These are phyloP conservation scores for Neckera pumila DNA, from an alignment of 225 moss, liverwort and hornwort species.

Conservation along the genomic window DNA sequence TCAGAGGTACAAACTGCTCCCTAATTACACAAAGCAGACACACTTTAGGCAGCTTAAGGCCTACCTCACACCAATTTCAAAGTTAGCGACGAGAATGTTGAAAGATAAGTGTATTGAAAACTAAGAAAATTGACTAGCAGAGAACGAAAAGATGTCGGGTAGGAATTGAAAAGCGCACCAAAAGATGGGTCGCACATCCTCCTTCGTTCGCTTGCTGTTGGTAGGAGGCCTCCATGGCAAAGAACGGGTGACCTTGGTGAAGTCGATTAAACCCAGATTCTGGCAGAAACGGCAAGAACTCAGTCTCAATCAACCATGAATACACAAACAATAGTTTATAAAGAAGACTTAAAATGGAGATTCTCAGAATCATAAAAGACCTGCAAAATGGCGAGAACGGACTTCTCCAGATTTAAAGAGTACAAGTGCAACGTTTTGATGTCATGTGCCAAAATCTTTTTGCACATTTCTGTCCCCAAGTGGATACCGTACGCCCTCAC, in stretches of 20 bases:
- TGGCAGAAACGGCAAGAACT: background rate
- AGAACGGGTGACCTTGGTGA: conserved; percentile 54
- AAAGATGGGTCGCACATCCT: conserved; percentile 93
- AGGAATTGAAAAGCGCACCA: conserved; percentile 29
- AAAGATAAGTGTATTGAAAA: background rate
- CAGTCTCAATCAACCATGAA: background rate
- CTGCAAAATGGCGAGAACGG: conserved; percentile 87
- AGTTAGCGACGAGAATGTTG: no score
- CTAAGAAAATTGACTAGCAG: background rate
- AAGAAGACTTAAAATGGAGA: background rate
- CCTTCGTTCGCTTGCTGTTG: conserved; percentile 66
- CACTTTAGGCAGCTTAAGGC: no score
- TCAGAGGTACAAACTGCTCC: background rate
- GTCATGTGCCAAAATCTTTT: conserved; percentile 78
- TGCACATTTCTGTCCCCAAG: conserved; percentile 91
- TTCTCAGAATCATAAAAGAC: background rate
- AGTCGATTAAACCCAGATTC: conserved; percentile 83
- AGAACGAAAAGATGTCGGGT: background rate
- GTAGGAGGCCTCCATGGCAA: conserved; percentile 93
- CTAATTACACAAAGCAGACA: background rate
- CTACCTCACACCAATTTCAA: no score
- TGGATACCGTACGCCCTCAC: conserved; percentile 87
- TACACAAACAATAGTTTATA: background rate
- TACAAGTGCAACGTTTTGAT: conserved; percentile 83
- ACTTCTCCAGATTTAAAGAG: conserved; percentile 88